Conservation (phyloP, 306 rosid species). For the Quercus variabilis region DNA sequence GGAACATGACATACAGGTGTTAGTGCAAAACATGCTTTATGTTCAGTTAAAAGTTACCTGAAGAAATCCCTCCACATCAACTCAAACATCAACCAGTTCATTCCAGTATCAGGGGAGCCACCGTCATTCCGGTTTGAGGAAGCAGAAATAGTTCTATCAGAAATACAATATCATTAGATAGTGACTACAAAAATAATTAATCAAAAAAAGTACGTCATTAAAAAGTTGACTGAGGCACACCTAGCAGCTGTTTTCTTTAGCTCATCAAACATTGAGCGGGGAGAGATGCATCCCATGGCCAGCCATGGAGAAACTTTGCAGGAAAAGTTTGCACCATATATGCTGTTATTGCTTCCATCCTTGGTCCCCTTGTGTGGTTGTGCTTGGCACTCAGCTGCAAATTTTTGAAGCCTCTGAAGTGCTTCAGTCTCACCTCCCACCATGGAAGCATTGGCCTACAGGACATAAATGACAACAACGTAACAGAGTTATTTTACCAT, state of each 20-base stretch:
- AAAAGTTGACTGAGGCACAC: conserved; percentile 33
- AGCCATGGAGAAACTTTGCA: conserved; percentile 99
- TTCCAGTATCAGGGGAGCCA: conserved; percentile 52
- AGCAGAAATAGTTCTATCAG: conserved; percentile 48
- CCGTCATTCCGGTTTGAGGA: conserved; percentile 52
- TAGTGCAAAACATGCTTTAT: background rate
- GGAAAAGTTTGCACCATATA: conserved; percentile 90
- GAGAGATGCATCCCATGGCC: conserved; percentile 94
- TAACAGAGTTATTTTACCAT: background rate
- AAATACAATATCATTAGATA: conserved; percentile 2
- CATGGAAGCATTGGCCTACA: conserved; percentile 62
- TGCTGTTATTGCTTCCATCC: conserved; percentile 56
- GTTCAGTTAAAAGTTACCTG: conserved; percentile 48
- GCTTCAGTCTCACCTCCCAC: conserved; percentile 98
- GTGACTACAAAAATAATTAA: conserved; percentile 17
- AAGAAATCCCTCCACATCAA: conserved; percentile 98
- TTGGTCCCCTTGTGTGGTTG: conserved; percentile 63
- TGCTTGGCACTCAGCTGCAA: conserved; percentile 80
- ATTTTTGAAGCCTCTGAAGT: conserved; percentile 64
- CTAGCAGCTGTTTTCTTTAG: conserved; percentile 73
- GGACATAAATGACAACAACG: conserved; percentile 23
- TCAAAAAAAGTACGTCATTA: background rate
- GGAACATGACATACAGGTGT: background rate
- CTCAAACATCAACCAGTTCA: conserved; percentile 89
- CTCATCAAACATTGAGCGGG: conserved; percentile 79